These are phyloP conservation scores for Xylaria sp. DNA, from an alignment of 2,329 filamentous ascomycete species.

Conservation along the genomic window DNA sequence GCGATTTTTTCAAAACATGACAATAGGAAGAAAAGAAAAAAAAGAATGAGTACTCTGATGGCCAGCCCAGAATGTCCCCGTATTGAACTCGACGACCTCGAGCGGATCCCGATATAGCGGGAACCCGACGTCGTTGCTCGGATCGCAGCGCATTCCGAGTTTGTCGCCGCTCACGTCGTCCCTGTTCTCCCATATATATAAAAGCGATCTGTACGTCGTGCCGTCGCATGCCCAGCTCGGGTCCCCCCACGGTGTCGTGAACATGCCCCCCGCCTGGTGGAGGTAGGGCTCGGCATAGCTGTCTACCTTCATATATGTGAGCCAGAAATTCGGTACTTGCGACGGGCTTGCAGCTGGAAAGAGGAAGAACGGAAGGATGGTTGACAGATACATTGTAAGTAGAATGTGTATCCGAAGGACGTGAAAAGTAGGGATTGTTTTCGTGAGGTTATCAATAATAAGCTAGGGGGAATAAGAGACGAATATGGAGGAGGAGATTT, in stretches of 20 bases:
- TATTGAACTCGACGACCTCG: slow-evolving; percentile 38
- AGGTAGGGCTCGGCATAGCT: slow-evolving; percentile 12
- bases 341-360: neutral
- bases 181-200: slow-evolving; percentile 23
- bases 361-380: neutral
- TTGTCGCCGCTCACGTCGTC: slow-evolving; percentile 34
- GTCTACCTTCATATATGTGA: slow-evolving; percentile 24
- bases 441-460: neutral
- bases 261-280: slow-evolving; percentile 21
- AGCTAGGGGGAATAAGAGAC: neutral
- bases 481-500: neutral
- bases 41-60: slow-evolving; percentile 36
- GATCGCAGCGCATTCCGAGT: slow-evolving; percentile 34
- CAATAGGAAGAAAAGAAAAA: neutral
- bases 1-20: neutral
- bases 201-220: slow-evolving; percentile 15
- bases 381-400: neutral
- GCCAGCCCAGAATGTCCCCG: slow-evolving; percentile 21
- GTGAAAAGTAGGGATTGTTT: neutral
- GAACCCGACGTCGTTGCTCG: slow-evolving; percentile 25
- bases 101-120: slow-evolving; percentile 36
- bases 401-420: neutral
- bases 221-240: slow-evolving; percentile 21
- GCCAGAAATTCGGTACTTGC: neutral
- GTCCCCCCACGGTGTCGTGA: neutral